Base-by-base conservation (phyloP, 2,329 filamentous ascomycete species). In the Phaeosphaeria sp. region DNA sequence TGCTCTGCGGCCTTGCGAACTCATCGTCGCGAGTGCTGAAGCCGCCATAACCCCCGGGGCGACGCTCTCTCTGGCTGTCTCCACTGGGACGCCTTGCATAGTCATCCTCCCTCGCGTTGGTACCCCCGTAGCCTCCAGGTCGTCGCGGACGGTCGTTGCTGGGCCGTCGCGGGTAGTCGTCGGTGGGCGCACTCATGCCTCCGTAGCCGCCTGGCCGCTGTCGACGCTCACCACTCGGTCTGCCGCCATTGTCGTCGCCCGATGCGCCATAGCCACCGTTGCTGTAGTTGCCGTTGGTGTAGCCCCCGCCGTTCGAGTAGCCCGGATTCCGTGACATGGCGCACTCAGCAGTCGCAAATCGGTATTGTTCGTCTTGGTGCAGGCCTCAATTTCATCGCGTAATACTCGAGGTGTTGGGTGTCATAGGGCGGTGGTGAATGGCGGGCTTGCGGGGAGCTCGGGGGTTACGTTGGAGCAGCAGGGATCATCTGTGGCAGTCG, bases 281-380 rank as follows among this genome's bases (percentile, higher is more conserved):
- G 50, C 59, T 61, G 25, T 64, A 65, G 24, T 55, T 62, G 42
- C 55, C 62, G 36, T 81, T 81, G 33, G 75, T 67, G 63, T 79
- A 77, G 49, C 66, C 65, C 47, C 72, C 70, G 53, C 68, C 58
- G 60, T 71, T 72, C 59, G 66, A 56, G 62, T 69, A 72, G 59
- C 67, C 72, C 46, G 72, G 73, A 49, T 67, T 67, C 60, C 74
- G 75, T 57, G 75, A 77, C 76, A 78, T 78, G 67, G 60, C 63
- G 51, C 45, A 20, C 51, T 55, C 43, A 63, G 51, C 30, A 30
- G 53, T 58, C 54, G 57, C 52, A 44, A 49, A 49, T 39, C 57
- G 42, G 30, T 55, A 20, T 43, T 52, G 36, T 43, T 56, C 20
- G 53, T 56, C 13, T 50, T 33, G 33, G 51, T n/a, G 40, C 17